These are phyloP conservation scores for Blastobotrys ciferrii DNA, from an alignment of 1,139 yeast genomes.

Conservation along the genomic window DNA sequence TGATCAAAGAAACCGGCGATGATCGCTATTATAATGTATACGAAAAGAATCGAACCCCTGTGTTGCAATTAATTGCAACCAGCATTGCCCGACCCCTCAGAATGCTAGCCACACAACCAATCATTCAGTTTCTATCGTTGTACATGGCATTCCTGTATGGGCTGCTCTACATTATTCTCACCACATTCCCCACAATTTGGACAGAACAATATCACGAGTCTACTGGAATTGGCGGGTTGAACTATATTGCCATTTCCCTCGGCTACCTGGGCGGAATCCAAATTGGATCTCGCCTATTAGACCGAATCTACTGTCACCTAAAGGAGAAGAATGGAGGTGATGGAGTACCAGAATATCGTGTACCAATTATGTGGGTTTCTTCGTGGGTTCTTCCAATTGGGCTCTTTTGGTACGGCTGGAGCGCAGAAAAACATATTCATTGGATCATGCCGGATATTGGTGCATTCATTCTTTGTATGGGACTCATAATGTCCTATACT, in stretches of 20 bases:
- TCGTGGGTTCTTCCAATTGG: conserved; percentile 54
- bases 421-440: conserved; percentile 45
- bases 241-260: conserved; percentile 52
- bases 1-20: conserved; percentile 52
- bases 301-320: conserved; percentile 37
- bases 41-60: conserved; percentile 38
- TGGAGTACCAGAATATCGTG: conserved; percentile 49
- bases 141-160: conserved; percentile 58
- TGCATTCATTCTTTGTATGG: conserved; percentile 50
- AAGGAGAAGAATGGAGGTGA: conserved; percentile 46
- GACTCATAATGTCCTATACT: conserved; percentile 55
- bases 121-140: conserved; percentile 56
- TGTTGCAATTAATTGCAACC: conserved; percentile 15
- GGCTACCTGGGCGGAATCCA: conserved; percentile 49
- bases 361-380: conserved; percentile 44
- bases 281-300: conserved; percentile 42
- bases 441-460: conserved; percentile 63
- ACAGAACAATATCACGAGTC: conserved; percentile 45
- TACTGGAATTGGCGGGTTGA: conserved; percentile 52
- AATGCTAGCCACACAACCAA: conserved; percentile 54
- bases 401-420: conserved; percentile 62
- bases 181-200: conserved; percentile 56
- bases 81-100: conserved; percentile 52
- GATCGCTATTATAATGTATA: conserved; percentile 53
- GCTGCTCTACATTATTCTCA: conserved; percentile 56